Evolutionary conservation across 2,329 filamentous ascomycete species (phyloP), one percentile per base, ranked within the genome.

Genomic region (Exophiala spinifera): DNA sequence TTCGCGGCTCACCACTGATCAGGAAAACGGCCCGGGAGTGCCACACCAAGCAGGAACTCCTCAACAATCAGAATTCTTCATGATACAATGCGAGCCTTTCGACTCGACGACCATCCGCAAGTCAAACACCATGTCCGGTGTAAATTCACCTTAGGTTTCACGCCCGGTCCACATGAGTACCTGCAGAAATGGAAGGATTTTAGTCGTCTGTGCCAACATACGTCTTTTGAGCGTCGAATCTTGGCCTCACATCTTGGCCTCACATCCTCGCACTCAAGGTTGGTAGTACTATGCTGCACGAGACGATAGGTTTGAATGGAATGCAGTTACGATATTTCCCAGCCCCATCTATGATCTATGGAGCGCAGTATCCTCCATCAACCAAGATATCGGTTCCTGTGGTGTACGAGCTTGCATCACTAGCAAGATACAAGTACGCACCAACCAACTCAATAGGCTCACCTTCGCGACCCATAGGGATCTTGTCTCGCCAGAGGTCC

Each of bases 361-460:
- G 76, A 46, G 77, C 69, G 65, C 75, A 78, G 70, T 90, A 90
- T 51, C 87, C 87, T 56, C 88, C 88, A 68, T 94, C 89, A 45
- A 91, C 81, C 59, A 88, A 73, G 55, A 94, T 76, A 69, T 91
- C 86, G 8, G 81, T 77, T 0, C 84, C 89, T 7, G 89, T 95
- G 15, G 86, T 90, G 73, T 90, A 95, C 50, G 84, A 88, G n/a
- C 86, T 82, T 3, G 89, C 89, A 70, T 95, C 89, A 13, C 85
- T 89, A 15, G 88, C 87, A 53, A 95, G 76, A 71, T 91, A 94
- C 45, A 95, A 72, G 69, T 88, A 95, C 15, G 86, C 86, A 17
- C 88, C 90, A 75, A 92, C 91, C 63, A 95, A 77, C 75, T 95
- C 89, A 56, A 83, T 80, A 2, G 82, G 76, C 61, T 84, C 77